Percentiles rank a stretch among this genome's conserved stretches.
phyloP scores from a whole-genome alignment of 345 rosid species.

The Gossypium longicalyx region DNA sequence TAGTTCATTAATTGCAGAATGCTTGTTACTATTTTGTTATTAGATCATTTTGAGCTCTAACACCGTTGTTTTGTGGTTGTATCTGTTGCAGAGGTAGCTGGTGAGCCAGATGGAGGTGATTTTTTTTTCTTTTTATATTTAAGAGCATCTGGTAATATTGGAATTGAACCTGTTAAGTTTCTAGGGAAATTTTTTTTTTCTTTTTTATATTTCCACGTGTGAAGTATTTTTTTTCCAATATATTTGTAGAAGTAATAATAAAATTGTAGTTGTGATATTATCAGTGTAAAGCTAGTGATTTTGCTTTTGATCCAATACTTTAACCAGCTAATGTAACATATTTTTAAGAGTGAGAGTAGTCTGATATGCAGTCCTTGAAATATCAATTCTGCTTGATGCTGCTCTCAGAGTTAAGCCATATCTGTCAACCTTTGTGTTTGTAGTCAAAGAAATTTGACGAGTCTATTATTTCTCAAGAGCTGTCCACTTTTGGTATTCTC shows the following conservation, averaged over 20 bases:
- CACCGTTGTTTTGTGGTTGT: slow-evolving; percentile 20
- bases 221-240: not conserved
- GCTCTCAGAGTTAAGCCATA: not conserved
- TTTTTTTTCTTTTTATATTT: not conserved
- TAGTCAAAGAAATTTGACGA: not conserved
- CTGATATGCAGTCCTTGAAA: not conserved
- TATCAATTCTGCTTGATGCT: not conserved
- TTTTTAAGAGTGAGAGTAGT: not conserved
- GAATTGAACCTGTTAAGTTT: not conserved
- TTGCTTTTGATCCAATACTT: not conserved
- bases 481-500: not conserved
- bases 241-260: not conserved
- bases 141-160: slow-evolving; percentile 4
- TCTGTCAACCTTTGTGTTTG: not conserved
- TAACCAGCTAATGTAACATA: not conserved
- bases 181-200: not conserved
- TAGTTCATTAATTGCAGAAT: slow-evolving; percentile 12
- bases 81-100: slow-evolving; percentile 46
- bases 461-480: not conserved
- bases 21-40: slow-evolving; percentile 5
- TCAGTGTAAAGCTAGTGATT: not conserved
- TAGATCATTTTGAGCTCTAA: slow-evolving; percentile 20
- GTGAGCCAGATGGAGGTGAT: slow-evolving; percentile 79
- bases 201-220: not conserved
- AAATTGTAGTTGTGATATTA: not conserved